Evolutionary conservation across 164 flowering plant species (phyloP).

Genomic region (Saururus chinensis): DNA sequence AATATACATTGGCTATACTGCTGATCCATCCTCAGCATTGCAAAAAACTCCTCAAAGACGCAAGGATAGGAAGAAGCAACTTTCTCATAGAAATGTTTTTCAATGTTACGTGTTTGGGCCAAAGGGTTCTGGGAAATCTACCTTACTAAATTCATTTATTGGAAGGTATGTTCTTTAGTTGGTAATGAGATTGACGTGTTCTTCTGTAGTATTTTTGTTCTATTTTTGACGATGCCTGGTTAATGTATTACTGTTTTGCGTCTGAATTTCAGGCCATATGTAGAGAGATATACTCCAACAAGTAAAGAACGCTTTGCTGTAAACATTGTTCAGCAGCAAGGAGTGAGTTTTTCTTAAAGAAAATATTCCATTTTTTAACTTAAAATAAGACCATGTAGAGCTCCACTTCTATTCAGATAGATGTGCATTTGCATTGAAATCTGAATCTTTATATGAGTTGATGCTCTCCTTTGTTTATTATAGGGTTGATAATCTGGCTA

Average conservation of each 20-base stretch:
- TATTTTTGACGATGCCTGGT: too few relatives aligned
- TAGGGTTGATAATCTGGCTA: too few relatives aligned
- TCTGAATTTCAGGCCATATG: slow-evolving; percentile 41
- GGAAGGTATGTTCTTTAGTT: slow-evolving; percentile 47
- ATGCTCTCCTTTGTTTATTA: too few relatives aligned
- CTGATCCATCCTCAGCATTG: slow-evolving; percentile 64
- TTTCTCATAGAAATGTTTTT: slow-evolving; percentile 73
- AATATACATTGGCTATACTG: slow-evolving; percentile 73
- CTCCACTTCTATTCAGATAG: too few relatives aligned
- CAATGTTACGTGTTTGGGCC: slow-evolving; percentile 99
- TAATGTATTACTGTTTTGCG: background rate
- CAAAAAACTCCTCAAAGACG: slow-evolving; percentile 66
- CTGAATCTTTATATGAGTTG: too few relatives aligned
- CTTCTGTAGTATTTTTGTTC: background rate
- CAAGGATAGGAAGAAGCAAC: slow-evolving; percentile 73
- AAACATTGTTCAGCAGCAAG: slow-evolving; percentile 56
- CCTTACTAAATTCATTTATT: slow-evolving; percentile 62
- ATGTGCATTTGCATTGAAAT: too few relatives aligned
- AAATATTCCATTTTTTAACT: background rate
- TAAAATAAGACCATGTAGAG: too few relatives aligned
- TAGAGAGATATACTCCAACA: slow-evolving; percentile 39
- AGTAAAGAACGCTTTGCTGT: slow-evolving; percentile 60
- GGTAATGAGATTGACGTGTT: background rate
- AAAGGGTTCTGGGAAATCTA: slow-evolving; percentile 72
- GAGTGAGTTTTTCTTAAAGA: slow-evolving; percentile 34